phyloP scores from a whole-genome alignment of 2,329 filamentous ascomycete species.

The Sporothrix mexicana region DNA sequence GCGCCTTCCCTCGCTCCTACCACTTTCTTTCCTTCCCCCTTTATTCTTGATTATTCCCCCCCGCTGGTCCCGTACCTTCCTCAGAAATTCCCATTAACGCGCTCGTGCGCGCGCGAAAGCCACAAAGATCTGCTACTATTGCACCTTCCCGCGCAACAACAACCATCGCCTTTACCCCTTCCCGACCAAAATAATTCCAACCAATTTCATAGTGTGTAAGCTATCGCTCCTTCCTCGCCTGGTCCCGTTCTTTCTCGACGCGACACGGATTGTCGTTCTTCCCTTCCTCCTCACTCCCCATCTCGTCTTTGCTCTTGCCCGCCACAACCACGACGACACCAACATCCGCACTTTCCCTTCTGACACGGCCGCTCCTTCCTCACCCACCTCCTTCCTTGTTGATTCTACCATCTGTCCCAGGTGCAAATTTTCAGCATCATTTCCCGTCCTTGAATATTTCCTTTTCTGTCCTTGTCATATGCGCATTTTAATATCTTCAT shows the following conservation, averaged over 20 bases:
- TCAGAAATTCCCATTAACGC: constrained; percentile 22
- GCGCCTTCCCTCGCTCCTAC: constrained; percentile 1
- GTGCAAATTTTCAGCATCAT: not conserved
- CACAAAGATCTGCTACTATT: constrained; percentile 26
- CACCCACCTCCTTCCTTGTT: constrained; percentile 3
- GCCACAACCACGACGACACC: too few species aligned
- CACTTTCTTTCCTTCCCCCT: not conserved
- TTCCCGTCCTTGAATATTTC: not conserved
- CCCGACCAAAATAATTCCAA: constrained; percentile 22
- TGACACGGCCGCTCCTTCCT: constrained; percentile 26
- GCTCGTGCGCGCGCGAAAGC: constrained; percentile 23
- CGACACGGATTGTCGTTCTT: constrained; percentile 37
- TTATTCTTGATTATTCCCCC: constrained; percentile 19
- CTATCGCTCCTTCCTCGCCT: constrained; percentile 34
- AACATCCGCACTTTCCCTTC: constrained; percentile 15
- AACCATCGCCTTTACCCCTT: constrained; percentile 11
- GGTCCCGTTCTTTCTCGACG: constrained; percentile 38
- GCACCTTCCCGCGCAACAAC: constrained; percentile 21
- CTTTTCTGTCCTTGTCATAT: not conserved
- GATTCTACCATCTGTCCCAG: not conserved
- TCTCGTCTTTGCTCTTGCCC: not conserved
- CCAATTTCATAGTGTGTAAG: constrained; percentile 34
- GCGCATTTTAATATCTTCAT: not conserved
- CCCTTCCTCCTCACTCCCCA: constrained; percentile 30
- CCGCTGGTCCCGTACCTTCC: constrained; percentile 10